A percentile compares a stretch with the other conserved stretches of the same genome.
Conservation (phyloP, 129 eudicot genomes). For the Daucus carota region DNA sequence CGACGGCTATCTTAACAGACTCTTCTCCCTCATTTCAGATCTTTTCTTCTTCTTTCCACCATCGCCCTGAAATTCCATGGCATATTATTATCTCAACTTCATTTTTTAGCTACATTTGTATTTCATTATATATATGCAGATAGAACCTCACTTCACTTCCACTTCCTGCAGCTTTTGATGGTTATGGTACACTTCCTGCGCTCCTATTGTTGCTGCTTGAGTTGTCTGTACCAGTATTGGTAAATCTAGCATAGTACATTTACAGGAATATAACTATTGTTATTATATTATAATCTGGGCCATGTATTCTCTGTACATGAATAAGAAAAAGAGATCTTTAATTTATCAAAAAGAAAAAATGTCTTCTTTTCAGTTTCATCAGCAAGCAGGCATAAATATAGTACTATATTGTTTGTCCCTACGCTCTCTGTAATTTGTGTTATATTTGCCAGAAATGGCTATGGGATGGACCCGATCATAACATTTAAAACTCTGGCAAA, state of each 20-base stretch:
- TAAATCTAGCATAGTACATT: neutral
- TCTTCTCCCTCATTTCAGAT: slow-evolving; percentile 26
- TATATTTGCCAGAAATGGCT: too few species aligned
- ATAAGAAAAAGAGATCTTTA: neutral
- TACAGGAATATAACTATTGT: neutral
- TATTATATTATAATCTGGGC: neutral
- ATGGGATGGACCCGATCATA: too few species aligned
- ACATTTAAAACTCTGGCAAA: too few species aligned
- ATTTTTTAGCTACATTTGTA: neutral
- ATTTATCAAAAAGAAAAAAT: too few species aligned
- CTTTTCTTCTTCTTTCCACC: slow-evolving; percentile 4
- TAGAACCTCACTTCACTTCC: neutral
- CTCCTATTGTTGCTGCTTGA: neutral
- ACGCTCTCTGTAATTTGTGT: too few species aligned
- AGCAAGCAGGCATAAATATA: too few species aligned
- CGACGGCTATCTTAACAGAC: slow-evolving; percentile 24
- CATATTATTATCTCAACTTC: neutral
- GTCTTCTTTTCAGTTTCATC: neutral
- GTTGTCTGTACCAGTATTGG: neutral
- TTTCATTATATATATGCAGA: too few species aligned
- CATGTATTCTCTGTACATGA: neutral
- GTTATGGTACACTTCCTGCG: neutral
- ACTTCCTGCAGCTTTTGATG: neutral
- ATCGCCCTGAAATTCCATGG: neutral
- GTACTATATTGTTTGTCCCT: neutral